Conservation (phyloP, 2,329 filamentous ascomycete species). For the Colletotrichum sp. region DNA sequence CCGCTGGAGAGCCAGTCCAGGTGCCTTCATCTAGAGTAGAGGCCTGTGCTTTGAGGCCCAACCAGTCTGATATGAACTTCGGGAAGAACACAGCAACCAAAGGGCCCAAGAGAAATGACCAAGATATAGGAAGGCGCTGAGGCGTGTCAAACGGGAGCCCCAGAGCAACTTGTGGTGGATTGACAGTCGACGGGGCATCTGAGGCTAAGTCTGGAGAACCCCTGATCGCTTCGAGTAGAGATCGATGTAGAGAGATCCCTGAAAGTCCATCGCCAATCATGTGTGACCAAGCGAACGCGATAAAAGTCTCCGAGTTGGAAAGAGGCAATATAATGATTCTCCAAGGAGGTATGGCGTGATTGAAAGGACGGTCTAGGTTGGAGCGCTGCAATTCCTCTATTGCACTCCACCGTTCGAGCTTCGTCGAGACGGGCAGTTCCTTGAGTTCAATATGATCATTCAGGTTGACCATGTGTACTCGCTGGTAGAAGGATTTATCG, state of each 20-base stretch:
- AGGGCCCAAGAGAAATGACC: constrained; percentile 45
- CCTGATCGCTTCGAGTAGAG: constrained; percentile 35
- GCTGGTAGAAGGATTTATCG: constrained; percentile 38
- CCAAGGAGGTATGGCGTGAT: constrained; percentile 42
- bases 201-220: neutral
- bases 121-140: constrained; percentile 45
- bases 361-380: constrained; percentile 38
- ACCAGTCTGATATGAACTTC: constrained; percentile 28
- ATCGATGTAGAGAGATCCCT: constrained; percentile 45
- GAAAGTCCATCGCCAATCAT: constrained; percentile 47
- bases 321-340: constrained; percentile 41
- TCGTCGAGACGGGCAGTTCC: neutral
- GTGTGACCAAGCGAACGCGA: constrained; percentile 49
- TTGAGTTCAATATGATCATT: constrained; percentile 41
- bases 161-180: constrained; percentile 25
- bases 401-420: neutral
- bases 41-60: constrained; percentile 36
- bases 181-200: neutral
- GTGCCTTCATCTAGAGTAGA: constrained; percentile 31
- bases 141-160: constrained; percentile 42
- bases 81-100: constrained; percentile 43
- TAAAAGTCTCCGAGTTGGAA: constrained; percentile 28
- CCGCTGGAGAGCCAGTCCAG: constrained; percentile 35
- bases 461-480: constrained; percentile 36
- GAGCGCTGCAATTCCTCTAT: constrained; percentile 31